Evolutionary conservation across 2,329 filamentous ascomycete genomes (phyloP).

Genomic region (Mycogone perniciosa): DNA sequence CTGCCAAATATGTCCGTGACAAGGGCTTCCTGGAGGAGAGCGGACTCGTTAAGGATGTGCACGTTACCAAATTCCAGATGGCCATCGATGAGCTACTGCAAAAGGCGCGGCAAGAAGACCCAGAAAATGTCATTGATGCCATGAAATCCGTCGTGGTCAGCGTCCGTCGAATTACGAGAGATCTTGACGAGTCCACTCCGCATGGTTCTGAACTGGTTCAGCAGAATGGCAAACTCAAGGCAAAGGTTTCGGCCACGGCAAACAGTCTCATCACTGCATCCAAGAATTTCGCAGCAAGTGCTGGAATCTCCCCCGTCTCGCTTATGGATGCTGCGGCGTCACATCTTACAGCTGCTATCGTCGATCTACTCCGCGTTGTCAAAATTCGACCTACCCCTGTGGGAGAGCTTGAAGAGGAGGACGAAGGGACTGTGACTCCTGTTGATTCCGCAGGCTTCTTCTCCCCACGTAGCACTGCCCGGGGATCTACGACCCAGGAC

Average conservation of each 20-base stretch:
- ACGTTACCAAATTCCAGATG: slow-evolving; percentile 93
- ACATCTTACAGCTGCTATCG: slow-evolving; percentile 76
- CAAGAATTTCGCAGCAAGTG: slow-evolving; percentile 80
- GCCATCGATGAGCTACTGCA: slow-evolving; percentile 86
- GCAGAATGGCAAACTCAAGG: slow-evolving; percentile 65
- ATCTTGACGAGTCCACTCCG: slow-evolving; percentile 57
- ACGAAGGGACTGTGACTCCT: slow-evolving; percentile 59
- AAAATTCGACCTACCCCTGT: slow-evolving; percentile 74
- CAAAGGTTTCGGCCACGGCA: slow-evolving; percentile 81
- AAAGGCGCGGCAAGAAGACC: slow-evolving; percentile 65
- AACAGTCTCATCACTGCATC: slow-evolving; percentile 94
- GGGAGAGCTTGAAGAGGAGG: slow-evolving; percentile 71
- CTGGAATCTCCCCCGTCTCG: slow-evolving; percentile 86
- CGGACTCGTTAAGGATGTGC: slow-evolving; percentile 81
- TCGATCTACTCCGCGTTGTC: slow-evolving; percentile 76
- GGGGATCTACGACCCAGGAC: slow-evolving; percentile 28
- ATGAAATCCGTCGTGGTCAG: slow-evolving; percentile 82
- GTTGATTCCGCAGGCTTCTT: slow-evolving; percentile 65
- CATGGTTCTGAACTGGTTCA: slow-evolving; percentile 49
- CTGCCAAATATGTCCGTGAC: slow-evolving; percentile 59
- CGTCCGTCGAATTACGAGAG: slow-evolving; percentile 78
- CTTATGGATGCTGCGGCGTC: slow-evolving; percentile 88
- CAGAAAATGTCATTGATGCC: slow-evolving; percentile 69
- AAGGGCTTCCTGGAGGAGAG: slow-evolving; percentile 62
- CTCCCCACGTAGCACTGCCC: slow-evolving; percentile 46